Percentiles rank a stretch among this genome's conserved stretches.
phyloP scores from a whole-genome alignment of 169 alveolate species.

The Theileria equi region DNA sequence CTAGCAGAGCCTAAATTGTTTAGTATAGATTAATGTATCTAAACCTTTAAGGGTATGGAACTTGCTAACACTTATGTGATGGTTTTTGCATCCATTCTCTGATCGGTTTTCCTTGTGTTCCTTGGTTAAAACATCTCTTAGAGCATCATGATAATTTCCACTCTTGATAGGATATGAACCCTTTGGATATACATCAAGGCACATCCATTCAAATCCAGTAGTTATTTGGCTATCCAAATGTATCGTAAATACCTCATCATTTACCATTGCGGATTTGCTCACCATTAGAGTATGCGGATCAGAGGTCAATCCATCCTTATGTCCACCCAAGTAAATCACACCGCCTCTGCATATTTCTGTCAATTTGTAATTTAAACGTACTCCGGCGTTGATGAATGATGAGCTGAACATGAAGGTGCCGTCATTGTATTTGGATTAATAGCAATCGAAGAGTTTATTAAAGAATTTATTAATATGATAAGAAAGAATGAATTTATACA shows the following conservation, averaged over 20 bases:
- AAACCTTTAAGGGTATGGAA: too few species aligned
- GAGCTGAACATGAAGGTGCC: too few species aligned
- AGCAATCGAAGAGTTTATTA: too few species aligned
- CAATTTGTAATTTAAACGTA: too few species aligned
- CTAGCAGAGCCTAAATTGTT: neutral
- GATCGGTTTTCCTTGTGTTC: slow-evolving; percentile 13
- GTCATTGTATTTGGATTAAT: too few species aligned
- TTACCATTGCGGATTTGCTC: slow-evolving; percentile 9
- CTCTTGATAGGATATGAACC: neutral
- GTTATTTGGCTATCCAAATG: slow-evolving; percentile 43
- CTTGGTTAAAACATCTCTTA: slow-evolving; percentile 10
- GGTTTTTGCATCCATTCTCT: slow-evolving; percentile 19
- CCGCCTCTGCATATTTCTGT: too few species aligned
- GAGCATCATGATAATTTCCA: neutral
- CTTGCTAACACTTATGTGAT: slow-evolving; percentile 7
- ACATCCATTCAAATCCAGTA: slow-evolving; percentile 53
- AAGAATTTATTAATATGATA: too few species aligned
- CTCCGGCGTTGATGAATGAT: too few species aligned
- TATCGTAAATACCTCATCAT: slow-evolving; percentile 2
- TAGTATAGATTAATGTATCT: neutral
- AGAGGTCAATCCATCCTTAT: neutral
- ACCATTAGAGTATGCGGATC: slow-evolving; percentile 23
- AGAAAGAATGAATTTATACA: too few species aligned
- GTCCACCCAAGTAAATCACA: slow-evolving; percentile 18
- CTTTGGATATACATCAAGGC: slow-evolving; percentile 20